phyloP scores from a whole-genome alignment of 352 stramenopile genomes.

The Phytophthora vignae region DNA sequence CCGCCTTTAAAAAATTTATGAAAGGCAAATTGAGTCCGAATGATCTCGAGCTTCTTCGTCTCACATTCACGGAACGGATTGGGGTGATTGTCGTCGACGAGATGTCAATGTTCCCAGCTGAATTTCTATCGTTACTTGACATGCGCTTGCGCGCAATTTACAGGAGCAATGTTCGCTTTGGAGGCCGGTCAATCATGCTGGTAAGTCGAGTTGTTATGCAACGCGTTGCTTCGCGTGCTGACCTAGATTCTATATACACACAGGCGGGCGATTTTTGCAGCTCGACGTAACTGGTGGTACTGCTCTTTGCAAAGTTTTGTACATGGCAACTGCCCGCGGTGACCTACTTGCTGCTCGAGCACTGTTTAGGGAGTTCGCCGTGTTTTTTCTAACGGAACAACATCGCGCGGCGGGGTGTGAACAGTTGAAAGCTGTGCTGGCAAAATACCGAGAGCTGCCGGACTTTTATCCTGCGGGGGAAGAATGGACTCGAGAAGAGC shows the following conservation, averaged over 20 bases:
- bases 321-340: neutral
- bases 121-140: slow-evolving; percentile 25
- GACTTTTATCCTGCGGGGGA: too few species aligned
- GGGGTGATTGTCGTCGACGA: slow-evolving; percentile 31
- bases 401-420: slow-evolving; percentile 1
- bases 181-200: slow-evolving; percentile 19
- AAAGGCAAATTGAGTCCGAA: slow-evolving; percentile 1
- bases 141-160: slow-evolving; percentile 21
- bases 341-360: neutral
- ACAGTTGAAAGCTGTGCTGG: too few species aligned
- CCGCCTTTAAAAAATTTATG: slow-evolving; percentile 4
- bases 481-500: too few species aligned
- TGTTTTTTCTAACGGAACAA: slow-evolving; percentile 15
- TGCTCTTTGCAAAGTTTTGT: slow-evolving; percentile 20
- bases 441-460: too few species aligned
- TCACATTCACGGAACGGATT: slow-evolving; percentile 23
- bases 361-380: slow-evolving; percentile 6
- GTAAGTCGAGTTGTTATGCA: too few species aligned
- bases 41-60: slow-evolving; percentile 22
- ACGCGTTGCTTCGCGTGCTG: too few species aligned
- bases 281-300: slow-evolving; percentile 8
- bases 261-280: slow-evolving; percentile 26
- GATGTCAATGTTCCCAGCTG: slow-evolving; percentile 30
- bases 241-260: too few species aligned
- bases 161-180: slow-evolving; percentile 13